A percentile compares a stretch with the other conserved stretches of the same genome.
Conservation (phyloP, 371 early-diverging fungal genomes). For the Cokeromyces recurvatus region DNA sequence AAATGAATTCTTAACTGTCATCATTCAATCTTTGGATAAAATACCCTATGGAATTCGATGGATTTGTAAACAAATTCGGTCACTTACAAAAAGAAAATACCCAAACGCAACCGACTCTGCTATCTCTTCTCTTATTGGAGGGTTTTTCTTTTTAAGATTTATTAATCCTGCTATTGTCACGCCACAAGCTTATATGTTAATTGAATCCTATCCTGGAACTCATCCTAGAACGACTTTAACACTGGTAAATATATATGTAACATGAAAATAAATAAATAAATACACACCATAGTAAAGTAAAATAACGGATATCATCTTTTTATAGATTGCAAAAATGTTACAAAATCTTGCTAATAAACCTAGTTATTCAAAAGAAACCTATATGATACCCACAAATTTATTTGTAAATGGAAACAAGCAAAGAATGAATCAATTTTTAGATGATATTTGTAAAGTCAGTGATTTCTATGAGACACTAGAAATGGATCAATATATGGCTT, state of each 20-base stretch:
- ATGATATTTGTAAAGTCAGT: constrained; percentile 88
- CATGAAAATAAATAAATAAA: neutral
- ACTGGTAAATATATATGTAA: constrained; percentile 26
- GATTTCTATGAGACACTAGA: constrained; percentile 93
- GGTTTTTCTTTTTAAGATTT: constrained; percentile 90
- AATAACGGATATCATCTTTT: neutral
- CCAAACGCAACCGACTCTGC: constrained; percentile 78
- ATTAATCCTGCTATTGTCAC: constrained; percentile 93
- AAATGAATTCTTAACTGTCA: constrained; percentile 70
- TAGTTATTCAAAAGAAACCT: constrained; percentile 84
- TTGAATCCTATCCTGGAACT: constrained; percentile 69
- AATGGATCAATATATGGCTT: constrained; percentile 95
- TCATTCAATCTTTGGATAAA: constrained; percentile 70
- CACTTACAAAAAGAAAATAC: constrained; percentile 79
- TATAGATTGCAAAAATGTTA: constrained; percentile 84
- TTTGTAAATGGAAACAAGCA: constrained; percentile 88
- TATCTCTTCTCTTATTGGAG: constrained; percentile 88
- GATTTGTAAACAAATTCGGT: constrained; percentile 93
- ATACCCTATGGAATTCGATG: constrained; percentile 92
- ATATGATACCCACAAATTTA: constrained; percentile 83
- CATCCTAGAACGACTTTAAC: constrained; percentile 80
- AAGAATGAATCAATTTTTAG: constrained; percentile 83
- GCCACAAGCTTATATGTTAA: constrained; percentile 86
- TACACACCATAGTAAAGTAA: too few species aligned
- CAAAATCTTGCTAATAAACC: constrained; percentile 94